Evolutionary conservation across 2,329 filamentous ascomycete genomes (phyloP).

Genomic region (Ascosphaera aggregata): DNA sequence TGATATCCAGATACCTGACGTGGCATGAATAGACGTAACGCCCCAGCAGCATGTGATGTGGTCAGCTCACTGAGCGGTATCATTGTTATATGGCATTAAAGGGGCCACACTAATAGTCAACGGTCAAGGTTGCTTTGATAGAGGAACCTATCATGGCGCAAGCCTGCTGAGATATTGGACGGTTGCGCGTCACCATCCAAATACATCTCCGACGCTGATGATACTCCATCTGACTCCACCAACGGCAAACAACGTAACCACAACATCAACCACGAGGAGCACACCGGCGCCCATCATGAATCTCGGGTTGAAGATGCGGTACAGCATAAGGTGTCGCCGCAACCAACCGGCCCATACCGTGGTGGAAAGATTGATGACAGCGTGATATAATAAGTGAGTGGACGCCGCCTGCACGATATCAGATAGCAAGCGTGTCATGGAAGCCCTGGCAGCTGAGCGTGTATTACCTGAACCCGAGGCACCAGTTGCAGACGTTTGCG

Average conservation of each 20-base stretch:
- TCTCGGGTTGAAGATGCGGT: slow-evolving; percentile 73
- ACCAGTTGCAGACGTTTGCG: slow-evolving; percentile 17
- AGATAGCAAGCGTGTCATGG: slow-evolving; percentile 30
- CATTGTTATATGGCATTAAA: too few relatives aligned
- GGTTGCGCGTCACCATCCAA: slow-evolving; percentile 41
- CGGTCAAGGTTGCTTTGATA: too few relatives aligned
- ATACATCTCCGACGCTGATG: slow-evolving; percentile 60
- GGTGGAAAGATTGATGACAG: slow-evolving; percentile 60
- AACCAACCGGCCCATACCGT: slow-evolving; percentile 79
- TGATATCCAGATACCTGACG: too few relatives aligned
- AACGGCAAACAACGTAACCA: slow-evolving; percentile 47
- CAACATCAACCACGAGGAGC: slow-evolving; percentile 53
- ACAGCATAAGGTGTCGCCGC: slow-evolving; percentile 85
- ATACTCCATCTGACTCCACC: slow-evolving; percentile 54
- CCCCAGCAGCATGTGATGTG: too few relatives aligned
- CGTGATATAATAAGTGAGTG: slow-evolving; percentile 61
- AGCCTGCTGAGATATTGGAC: too few relatives aligned
- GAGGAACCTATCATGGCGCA: too few relatives aligned
- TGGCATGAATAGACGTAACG: too few relatives aligned
- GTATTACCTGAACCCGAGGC: background rate
- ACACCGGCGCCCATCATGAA: slow-evolving; percentile 63
- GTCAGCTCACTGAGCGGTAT: too few relatives aligned
- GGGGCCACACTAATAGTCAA: too few relatives aligned
- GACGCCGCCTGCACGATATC: slow-evolving; percentile 46
- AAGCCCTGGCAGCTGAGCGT: slow-evolving; percentile 6